A percentile compares a stretch with the other conserved stretches of the same genome.
Evolutionary conservation across 352 stramenopile species (phyloP).

Genomic region (Pythium sp.): DNA sequence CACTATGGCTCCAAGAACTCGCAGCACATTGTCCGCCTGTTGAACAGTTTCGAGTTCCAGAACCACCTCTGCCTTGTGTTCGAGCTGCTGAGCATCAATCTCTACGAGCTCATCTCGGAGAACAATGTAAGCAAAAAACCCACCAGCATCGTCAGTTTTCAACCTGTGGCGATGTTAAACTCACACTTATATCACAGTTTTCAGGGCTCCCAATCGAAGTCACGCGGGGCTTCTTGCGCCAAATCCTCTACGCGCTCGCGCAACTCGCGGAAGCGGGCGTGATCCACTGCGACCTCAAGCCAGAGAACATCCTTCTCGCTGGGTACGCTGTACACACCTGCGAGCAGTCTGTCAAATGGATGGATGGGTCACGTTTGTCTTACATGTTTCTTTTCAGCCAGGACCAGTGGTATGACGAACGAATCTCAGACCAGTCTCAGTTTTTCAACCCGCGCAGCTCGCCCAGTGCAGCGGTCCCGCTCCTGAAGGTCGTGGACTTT

Average conservation of each 20-base stretch:
- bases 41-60: slow-evolving; percentile 89
- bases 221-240: slow-evolving; percentile 89
- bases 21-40: slow-evolving; percentile 82
- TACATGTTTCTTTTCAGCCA: slow-evolving; percentile 40
- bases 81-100: slow-evolving; percentile 90
- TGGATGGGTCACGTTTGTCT: not conserved
- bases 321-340: slow-evolving; percentile 18
- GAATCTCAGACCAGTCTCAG: not conserved
- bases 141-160: not conserved
- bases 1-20: slow-evolving; percentile 26
- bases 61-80: slow-evolving; percentile 95
- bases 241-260: slow-evolving; percentile 88
- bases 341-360: slow-evolving; percentile 11
- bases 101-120: slow-evolving; percentile 94
- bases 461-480: slow-evolving; percentile 12
- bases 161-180: not conserved
- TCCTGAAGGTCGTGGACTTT: slow-evolving; percentile 96
- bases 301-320: slow-evolving; percentile 93
- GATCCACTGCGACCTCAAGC: slow-evolving; percentile 98
- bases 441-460: not conserved
- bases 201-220: slow-evolving; percentile 82
- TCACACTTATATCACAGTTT: slow-evolving; percentile 32
- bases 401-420: slow-evolving; percentile 54
- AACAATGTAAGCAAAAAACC: slow-evolving; percentile 49
- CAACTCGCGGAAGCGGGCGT: slow-evolving; percentile 89